phyloP scores from a whole-genome alignment of 305 asterid species.

The Solanum chacoense region DNA sequence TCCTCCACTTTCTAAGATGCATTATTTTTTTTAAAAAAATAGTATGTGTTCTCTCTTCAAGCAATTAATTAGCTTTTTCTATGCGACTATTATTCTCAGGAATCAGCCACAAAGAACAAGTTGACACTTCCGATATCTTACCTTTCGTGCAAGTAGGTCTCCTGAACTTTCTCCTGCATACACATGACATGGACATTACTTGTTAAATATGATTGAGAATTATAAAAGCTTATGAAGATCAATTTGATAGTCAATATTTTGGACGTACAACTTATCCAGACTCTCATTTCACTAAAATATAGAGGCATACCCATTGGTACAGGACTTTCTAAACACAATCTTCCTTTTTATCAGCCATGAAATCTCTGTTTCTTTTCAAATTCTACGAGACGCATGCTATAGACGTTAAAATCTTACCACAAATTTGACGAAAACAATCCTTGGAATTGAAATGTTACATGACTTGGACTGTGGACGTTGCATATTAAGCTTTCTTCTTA shows the following conservation, averaged over 20 bases:
- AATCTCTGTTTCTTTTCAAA: background rate
- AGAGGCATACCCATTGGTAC: background rate
- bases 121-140: conserved; percentile 45
- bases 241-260: background rate
- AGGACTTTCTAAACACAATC: background rate
- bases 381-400: background rate
- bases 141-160: conserved; percentile 69
- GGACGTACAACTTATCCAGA: background rate
- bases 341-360: background rate
- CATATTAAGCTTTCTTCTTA: background rate
- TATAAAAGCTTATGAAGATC: background rate
- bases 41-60: background rate
- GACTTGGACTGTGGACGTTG: background rate
- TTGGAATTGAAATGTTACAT: background rate
- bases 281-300: background rate
- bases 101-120: conserved; percentile 82
- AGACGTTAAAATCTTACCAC: background rate
- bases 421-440: background rate
- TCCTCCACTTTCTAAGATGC: background rate
- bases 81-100: conserved; percentile 31
- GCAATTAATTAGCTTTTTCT: background rate
- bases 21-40: background rate
- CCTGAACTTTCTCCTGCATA: background rate
- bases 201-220: background rate
- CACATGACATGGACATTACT: background rate